Evolutionary conservation across 2,329 filamentous ascomycete genomes (phyloP).

Genomic region (Trichoderma atroviride): DNA sequence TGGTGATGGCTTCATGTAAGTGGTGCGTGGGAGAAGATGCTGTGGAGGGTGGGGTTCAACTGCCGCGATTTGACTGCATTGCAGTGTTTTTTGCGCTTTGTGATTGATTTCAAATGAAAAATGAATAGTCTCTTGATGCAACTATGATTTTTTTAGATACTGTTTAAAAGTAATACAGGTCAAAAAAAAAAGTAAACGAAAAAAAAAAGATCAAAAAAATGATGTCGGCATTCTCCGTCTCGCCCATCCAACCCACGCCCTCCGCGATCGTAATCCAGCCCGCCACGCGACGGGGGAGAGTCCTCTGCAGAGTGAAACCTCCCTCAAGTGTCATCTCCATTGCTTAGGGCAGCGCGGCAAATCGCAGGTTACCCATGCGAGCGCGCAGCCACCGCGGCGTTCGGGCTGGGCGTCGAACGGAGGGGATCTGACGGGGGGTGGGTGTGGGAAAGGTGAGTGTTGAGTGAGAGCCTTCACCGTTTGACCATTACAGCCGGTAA

Average conservation of each 20-base stretch:
- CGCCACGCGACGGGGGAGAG: constrained; percentile 72
- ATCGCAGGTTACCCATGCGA: constrained; percentile 69
- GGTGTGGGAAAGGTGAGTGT: constrained; percentile 51
- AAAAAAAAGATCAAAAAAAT: constrained; percentile 45
- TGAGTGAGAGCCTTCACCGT: constrained; percentile 60
- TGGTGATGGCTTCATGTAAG: constrained; percentile 16
- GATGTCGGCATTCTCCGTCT: constrained; percentile 59
- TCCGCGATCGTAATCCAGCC: constrained; percentile 66
- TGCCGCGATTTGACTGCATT: not conserved
- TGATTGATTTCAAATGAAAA: not conserved
- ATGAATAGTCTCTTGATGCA: too few species aligned
- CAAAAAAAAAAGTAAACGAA: not conserved
- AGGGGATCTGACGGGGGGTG: constrained; percentile 60
- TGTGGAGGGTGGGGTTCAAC: not conserved
- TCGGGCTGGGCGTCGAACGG: constrained; percentile 66
- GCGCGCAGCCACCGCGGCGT: constrained; percentile 67
- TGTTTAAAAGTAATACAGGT: not conserved
- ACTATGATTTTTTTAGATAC: not conserved
- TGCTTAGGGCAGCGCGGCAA: constrained; percentile 59
- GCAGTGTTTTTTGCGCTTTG: not conserved
- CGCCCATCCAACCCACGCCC: constrained; percentile 60
- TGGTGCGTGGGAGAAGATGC: not conserved
- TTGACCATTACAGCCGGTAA: constrained; percentile 64
- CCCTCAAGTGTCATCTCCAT: constrained; percentile 71
- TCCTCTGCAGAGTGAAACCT: constrained; percentile 73